Percentiles rank a stretch among this genome's conserved stretches.
phyloP scores from a whole-genome alignment of 2,329 filamentous ascomycete species.

The Stenocarpella maydis region DNA sequence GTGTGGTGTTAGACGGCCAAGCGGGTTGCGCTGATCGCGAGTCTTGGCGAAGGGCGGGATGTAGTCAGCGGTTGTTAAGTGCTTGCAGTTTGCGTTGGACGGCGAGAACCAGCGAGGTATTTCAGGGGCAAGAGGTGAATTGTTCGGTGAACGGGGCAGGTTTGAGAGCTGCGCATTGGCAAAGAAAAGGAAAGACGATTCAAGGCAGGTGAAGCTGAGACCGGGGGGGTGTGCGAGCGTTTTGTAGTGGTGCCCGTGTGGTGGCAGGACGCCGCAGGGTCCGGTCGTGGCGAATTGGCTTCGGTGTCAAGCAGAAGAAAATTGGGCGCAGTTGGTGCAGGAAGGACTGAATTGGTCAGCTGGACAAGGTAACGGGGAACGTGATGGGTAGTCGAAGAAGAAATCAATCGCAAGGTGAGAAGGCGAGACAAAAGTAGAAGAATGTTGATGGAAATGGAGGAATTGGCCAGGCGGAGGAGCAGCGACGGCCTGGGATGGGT shows the following conservation, averaged over 20 bases:
- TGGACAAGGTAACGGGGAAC: slow-evolving; percentile 13
- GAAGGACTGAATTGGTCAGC: slow-evolving; percentile 35
- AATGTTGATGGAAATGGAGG: slow-evolving; percentile 21
- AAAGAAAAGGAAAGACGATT: slow-evolving; percentile 24
- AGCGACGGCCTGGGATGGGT: neutral
- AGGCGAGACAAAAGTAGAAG: slow-evolving; percentile 19
- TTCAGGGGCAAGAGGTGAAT: neutral
- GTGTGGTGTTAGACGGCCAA: slow-evolving; percentile 24
- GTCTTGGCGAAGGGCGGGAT: slow-evolving; percentile 19
- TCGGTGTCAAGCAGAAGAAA: neutral
- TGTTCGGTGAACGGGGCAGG: neutral
- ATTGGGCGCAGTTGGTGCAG: slow-evolving; percentile 19
- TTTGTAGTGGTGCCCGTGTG: slow-evolving; percentile 13
- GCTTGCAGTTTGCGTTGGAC: neutral
- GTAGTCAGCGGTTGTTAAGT: neutral
- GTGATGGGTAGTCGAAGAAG: neutral
- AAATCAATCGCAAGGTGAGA: slow-evolving; percentile 6
- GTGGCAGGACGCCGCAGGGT: slow-evolving; percentile 8
- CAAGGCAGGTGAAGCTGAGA: slow-evolving; percentile 21
- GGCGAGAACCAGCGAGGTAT: neutral
- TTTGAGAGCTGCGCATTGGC: slow-evolving; percentile 9
- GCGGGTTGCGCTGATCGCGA: slow-evolving; percentile 11
- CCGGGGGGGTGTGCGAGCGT: slow-evolving; percentile 27
- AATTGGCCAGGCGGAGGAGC: slow-evolving; percentile 18
- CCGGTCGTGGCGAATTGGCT: slow-evolving; percentile 25